Percentiles rank a stretch among this genome's conserved stretches.
Conservation (phyloP, 1,284 basidiomycete species). For the Fomitopsis betulina region DNA sequence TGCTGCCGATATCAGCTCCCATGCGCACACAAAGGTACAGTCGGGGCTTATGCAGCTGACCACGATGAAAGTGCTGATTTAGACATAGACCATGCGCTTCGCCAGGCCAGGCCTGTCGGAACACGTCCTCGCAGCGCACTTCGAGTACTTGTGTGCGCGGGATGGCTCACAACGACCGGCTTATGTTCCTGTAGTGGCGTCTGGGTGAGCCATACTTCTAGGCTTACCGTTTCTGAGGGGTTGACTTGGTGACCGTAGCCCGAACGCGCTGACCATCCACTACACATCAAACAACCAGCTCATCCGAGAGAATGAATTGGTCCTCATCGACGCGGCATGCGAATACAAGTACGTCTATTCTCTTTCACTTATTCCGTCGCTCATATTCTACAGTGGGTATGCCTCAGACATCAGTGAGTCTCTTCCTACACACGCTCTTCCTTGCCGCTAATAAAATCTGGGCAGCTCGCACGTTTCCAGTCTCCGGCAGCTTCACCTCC, state of each 20-base stretch:
- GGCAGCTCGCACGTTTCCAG: slow-evolving; percentile 86
- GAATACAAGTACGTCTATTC: slow-evolving; percentile 68
- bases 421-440: neutral
- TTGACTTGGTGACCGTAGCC: slow-evolving; percentile 35
- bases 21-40: slow-evolving; percentile 70
- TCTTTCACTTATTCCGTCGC: neutral
- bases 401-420: slow-evolving; percentile 89
- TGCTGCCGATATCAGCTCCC: slow-evolving; percentile 74
- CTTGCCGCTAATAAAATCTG: neutral
- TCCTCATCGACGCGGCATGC: slow-evolving; percentile 88
- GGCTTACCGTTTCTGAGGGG: neutral
- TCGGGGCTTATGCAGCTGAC: slow-evolving; percentile 1
- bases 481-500: slow-evolving; percentile 72
- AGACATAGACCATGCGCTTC: slow-evolving; percentile 75
- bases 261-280: slow-evolving; percentile 87
- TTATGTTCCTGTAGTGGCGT: slow-evolving; percentile 94
- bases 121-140: slow-evolving; percentile 75
- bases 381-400: slow-evolving; percentile 62
- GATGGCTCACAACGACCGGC: slow-evolving; percentile 81
- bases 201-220: slow-evolving; percentile 53
- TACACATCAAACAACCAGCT: slow-evolving; percentile 88
- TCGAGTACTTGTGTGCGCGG: slow-evolving; percentile 81
- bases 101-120: slow-evolving; percentile 71
- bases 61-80: neutral
- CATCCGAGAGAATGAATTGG: slow-evolving; percentile 67